phyloP scores from a whole-genome alignment of 2,329 filamentous ascomycete genomes.

The Laburnicola sp. region DNA sequence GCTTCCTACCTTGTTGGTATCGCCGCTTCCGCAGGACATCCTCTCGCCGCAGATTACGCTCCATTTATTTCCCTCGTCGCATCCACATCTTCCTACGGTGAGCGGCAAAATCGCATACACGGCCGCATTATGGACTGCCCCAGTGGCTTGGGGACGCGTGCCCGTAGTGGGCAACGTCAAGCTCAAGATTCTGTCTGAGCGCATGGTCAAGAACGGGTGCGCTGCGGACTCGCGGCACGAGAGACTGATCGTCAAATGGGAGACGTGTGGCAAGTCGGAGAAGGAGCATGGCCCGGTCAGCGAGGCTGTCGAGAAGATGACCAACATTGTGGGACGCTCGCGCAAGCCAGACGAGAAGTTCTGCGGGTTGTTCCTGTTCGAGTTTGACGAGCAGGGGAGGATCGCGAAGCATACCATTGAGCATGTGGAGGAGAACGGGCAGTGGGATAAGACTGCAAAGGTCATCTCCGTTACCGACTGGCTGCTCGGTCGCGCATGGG shows the following conservation, averaged over 20 bases:
- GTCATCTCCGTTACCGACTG: slow-evolving; percentile 94
- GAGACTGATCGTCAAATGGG: slow-evolving; percentile 90
- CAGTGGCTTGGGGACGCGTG: slow-evolving; percentile 91
- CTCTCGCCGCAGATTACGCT: slow-evolving; percentile 65
- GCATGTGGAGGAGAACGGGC: slow-evolving; percentile 79
- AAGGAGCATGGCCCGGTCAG: slow-evolving; percentile 49
- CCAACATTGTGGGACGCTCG: slow-evolving; percentile 59
- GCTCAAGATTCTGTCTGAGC: slow-evolving; percentile 84
- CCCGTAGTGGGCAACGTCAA: slow-evolving; percentile 89
- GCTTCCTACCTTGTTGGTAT: slow-evolving; percentile 63
- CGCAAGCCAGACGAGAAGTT: slow-evolving; percentile 65
- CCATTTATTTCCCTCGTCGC: slow-evolving; percentile 71
- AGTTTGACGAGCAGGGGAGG: slow-evolving; percentile 85
- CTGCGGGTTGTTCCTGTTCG: slow-evolving; percentile 89
- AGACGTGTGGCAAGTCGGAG: slow-evolving; percentile 63
- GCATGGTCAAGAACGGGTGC: slow-evolving; percentile 69
- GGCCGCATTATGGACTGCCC: slow-evolving; percentile 92
- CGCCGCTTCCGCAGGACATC: slow-evolving; percentile 64
- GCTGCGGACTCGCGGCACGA: slow-evolving; percentile 59
- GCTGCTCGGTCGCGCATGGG: slow-evolving; percentile 78
- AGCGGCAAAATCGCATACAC: slow-evolving; percentile 88
- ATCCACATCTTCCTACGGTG: slow-evolving; percentile 88
- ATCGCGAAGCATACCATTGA: slow-evolving; percentile 91
- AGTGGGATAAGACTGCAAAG: slow-evolving; percentile 81
- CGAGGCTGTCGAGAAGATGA: slow-evolving; percentile 59